A percentile compares a stretch with the other conserved stretches of the same genome.
phyloP scores from a whole-genome alignment of 2,329 filamentous ascomycete genomes.

The Paracoccidioides brasiliensis region DNA sequence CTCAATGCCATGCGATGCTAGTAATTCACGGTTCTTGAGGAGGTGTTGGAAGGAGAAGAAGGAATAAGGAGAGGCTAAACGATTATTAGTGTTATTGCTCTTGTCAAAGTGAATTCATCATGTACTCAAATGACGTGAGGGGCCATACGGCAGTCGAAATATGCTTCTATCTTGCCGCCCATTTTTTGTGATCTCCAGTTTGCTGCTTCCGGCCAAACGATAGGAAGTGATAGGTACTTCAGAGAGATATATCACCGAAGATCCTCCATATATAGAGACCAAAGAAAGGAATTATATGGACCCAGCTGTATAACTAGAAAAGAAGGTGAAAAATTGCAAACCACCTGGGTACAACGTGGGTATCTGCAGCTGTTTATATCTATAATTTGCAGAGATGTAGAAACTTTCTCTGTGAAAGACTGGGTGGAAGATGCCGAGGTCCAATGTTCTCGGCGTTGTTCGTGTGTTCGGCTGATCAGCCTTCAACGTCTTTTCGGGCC shows the following conservation, averaged over 20 bases:
- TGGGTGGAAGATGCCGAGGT: not conserved
- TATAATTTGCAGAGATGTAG: too few species aligned
- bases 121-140: not conserved
- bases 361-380: too few species aligned
- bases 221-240: not conserved
- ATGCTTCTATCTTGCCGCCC: slow-evolving; percentile 51
- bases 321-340: too few species aligned
- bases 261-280: too few species aligned
- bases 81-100: not conserved
- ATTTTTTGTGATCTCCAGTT: slow-evolving; percentile 26
- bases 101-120: not conserved
- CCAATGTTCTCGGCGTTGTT: not conserved
- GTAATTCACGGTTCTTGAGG: slow-evolving; percentile 39
- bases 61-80: slow-evolving; percentile 48
- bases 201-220: not conserved
- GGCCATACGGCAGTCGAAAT: slow-evolving; percentile 52
- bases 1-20: slow-evolving; percentile 47
- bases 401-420: not conserved
- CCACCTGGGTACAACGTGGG: too few species aligned
- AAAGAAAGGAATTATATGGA: too few species aligned
- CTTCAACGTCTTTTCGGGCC: not conserved
- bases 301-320: too few species aligned
- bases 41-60: slow-evolving; percentile 46
- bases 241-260: too few species aligned
- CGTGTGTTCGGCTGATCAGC: not conserved